Conservation (phyloP, 2,329 filamentous ascomycete species). For the Aspergillus calidoustus region DNA sequence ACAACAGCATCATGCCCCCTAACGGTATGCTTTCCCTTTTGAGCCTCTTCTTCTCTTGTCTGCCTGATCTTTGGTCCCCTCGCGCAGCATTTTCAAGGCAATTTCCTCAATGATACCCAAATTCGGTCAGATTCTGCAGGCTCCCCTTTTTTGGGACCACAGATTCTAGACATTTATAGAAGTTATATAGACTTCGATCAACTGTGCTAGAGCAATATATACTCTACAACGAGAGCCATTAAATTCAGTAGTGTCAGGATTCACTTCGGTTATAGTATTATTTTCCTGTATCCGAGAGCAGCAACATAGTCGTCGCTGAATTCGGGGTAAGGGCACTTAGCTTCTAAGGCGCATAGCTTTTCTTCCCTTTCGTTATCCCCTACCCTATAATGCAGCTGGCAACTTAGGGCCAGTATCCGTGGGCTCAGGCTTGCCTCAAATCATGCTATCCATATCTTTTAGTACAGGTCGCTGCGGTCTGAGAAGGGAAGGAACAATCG, state of each 20-base stretch:
- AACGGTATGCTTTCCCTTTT: constrained; percentile 15
- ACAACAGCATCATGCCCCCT: background rate
- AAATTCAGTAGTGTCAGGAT: background rate
- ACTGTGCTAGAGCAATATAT: background rate
- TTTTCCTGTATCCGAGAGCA: too few relatives aligned
- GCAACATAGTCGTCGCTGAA: too few relatives aligned
- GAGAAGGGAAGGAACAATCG: too few relatives aligned
- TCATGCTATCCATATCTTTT: too few relatives aligned
- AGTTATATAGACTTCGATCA: background rate
- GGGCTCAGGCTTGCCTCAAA: too few relatives aligned
- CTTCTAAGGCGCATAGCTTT: too few relatives aligned
- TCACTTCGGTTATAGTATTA: too few relatives aligned
- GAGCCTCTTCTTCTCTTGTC: background rate
- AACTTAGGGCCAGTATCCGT: too few relatives aligned
- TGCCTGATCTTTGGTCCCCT: constrained; percentile 1
- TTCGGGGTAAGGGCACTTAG: too few relatives aligned
- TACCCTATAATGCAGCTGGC: too few relatives aligned
- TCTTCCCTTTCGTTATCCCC: too few relatives aligned
- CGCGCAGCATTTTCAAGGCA: constrained; percentile 7
- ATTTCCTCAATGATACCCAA: constrained; percentile 36
- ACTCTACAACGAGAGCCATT: background rate
- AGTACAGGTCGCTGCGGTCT: too few relatives aligned
- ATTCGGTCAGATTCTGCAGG: constrained; percentile 13
- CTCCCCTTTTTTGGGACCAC: background rate
- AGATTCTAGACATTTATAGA: constrained; percentile 10